Evolutionary conservation across 805 yeast species (phyloP).

Genomic region (Saccharomycopsis amapae): DNA sequence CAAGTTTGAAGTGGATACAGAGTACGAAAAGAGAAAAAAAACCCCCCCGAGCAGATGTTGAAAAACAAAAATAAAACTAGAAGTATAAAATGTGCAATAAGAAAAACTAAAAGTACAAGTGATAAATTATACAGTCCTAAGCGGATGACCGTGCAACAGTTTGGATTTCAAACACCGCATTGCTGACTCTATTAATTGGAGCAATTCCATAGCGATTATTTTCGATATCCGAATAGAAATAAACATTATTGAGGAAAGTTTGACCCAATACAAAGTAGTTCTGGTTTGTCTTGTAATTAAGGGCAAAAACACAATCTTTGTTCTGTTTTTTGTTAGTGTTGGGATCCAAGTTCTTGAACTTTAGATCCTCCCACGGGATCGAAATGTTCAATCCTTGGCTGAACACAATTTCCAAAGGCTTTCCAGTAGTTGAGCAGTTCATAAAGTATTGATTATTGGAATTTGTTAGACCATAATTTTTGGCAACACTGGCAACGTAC

Average conservation of each 20-base stretch:
- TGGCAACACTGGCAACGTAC: conserved; percentile 11
- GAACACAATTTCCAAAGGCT: conserved; percentile 11
- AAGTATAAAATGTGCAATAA: background rate
- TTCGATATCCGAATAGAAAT: conserved; percentile 15
- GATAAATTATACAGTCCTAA: no score
- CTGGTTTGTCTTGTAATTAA: conserved; percentile 18
- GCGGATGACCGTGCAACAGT: no score
- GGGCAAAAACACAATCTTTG: conserved; percentile 19
- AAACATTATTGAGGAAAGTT: conserved; percentile 20
- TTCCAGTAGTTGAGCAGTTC: conserved; percentile 13
- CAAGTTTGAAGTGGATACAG: no score
- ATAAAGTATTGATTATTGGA: conserved; percentile 10
- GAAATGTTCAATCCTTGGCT: conserved; percentile 15
- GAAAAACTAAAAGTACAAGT: no score
- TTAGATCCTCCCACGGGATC: conserved; percentile 19
- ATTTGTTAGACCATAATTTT: conserved; percentile 9
- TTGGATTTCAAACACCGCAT: no score
- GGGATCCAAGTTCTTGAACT: conserved; percentile 18
- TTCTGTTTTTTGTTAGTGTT: conserved; percentile 15
- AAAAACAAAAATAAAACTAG: no score
- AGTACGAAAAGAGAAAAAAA: no score
- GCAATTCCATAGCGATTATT: conserved; percentile 13
- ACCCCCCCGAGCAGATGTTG: no score
- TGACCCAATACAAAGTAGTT: conserved; percentile 19
- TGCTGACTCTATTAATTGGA: conserved; percentile 3